A percentile compares a stretch with the other conserved stretches of the same genome.
Conservation (phyloP, 257 asterid species). For the Nicotiana knightiana region DNA sequence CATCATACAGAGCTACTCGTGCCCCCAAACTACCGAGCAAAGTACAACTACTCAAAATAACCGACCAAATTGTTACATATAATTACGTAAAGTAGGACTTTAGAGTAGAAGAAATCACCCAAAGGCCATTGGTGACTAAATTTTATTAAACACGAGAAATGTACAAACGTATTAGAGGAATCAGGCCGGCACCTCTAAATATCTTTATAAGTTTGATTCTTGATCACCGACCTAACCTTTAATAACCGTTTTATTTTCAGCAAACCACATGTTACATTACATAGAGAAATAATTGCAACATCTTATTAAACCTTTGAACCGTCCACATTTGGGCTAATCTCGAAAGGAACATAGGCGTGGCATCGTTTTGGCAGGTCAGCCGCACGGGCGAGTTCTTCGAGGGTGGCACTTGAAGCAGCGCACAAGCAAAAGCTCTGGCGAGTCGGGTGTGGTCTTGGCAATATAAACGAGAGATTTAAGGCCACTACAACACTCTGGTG, state of each 20-base stretch:
- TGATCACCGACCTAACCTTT: not conserved
- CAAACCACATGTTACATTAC: not conserved
- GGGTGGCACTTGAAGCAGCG: not conserved
- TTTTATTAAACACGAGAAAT: too few species aligned
- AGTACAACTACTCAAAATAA: too few species aligned
- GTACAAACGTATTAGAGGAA: too few species aligned
- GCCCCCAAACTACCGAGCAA: too few species aligned
- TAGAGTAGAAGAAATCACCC: too few species aligned
- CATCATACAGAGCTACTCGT: too few species aligned
- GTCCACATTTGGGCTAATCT: not conserved
- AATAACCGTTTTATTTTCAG: not conserved
- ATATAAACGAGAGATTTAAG: not conserved
- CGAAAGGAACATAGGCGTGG: not conserved
- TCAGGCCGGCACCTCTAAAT: too few species aligned
- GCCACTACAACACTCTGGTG: conserved; percentile 15
- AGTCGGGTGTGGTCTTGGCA: conserved; percentile 5
- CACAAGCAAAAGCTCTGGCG: conserved; percentile 13
- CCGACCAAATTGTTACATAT: too few species aligned
- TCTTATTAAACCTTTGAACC: not conserved
- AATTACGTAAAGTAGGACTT: too few species aligned
- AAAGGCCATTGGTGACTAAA: too few species aligned
- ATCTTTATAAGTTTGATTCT: too few species aligned
- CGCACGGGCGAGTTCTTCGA: not conserved
- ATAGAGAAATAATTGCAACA: not conserved
- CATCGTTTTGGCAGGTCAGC: not conserved